Percentiles rank a stretch among this genome's conserved stretches.
phyloP scores from a whole-genome alignment of 805 yeast species.

The Kodamaea sagamina region DNA sequence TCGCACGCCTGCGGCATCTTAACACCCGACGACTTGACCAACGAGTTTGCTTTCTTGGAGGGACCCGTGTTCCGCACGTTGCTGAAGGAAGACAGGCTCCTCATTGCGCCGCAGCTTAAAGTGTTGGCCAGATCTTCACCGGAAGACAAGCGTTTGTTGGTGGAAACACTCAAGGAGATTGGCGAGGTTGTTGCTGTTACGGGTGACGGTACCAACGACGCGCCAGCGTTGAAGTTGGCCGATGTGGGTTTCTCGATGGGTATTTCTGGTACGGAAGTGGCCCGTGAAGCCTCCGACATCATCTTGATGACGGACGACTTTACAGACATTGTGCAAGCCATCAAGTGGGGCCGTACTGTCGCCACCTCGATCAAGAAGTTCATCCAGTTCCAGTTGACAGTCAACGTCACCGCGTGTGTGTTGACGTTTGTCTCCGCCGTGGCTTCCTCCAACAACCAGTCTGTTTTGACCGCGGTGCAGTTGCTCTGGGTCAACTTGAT shows the following conservation, averaged over 20 bases:
- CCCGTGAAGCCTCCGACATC: conserved; percentile 94
- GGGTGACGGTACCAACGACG: conserved; percentile 99
- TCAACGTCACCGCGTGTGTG: conserved; percentile 93
- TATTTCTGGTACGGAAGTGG: conserved; percentile 96
- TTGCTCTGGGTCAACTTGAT: conserved; percentile 95
- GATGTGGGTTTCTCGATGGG: conserved; percentile 99
- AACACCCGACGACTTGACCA: conserved; percentile 49
- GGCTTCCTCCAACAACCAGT: conserved; percentile 70
- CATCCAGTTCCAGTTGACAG: conserved; percentile 95
- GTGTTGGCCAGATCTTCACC: conserved; percentile 96
- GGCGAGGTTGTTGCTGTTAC: conserved; percentile 98
- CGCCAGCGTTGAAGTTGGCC: conserved; percentile 94
- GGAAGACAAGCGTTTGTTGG: conserved; percentile 87
- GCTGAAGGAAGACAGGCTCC: conserved; percentile 52
- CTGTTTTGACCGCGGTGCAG: conserved; percentile 96
- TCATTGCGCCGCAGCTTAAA: conserved; percentile 69
- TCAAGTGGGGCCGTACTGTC: conserved; percentile 98
- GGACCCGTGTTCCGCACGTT: conserved; percentile 87
- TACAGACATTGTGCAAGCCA: conserved; percentile 91
- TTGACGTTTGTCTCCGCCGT: conserved; percentile 94
- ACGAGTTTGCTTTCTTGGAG: conserved; percentile 74
- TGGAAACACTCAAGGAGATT: conserved; percentile 70
- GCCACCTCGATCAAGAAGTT: conserved; percentile 92
- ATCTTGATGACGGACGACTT: conserved; percentile 94
- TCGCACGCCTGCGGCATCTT: conserved; percentile 83